phyloP scores from a whole-genome alignment of 371 early-diverging fungal species.

The Rhizomucor pusillus region DNA sequence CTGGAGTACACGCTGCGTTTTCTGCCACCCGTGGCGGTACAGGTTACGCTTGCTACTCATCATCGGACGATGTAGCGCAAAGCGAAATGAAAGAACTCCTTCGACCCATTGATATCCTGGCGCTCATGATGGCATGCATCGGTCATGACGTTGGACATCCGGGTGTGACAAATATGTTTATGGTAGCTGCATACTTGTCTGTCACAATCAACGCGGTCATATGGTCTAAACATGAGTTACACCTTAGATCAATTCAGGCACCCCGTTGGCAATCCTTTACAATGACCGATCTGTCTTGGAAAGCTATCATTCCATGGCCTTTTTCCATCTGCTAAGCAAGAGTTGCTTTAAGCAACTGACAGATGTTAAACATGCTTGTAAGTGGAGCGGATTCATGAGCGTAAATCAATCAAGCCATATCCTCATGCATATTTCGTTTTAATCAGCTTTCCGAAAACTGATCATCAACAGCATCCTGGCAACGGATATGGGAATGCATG shows the following conservation, averaged over 20 bases:
- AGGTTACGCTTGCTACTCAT: not conserved
- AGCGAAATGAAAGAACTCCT: constrained; percentile 45
- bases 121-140: constrained; percentile 72
- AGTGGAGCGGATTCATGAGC: constrained; percentile 6
- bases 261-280: constrained; percentile 87
- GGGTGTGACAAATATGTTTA: constrained; percentile 80
- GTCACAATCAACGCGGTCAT: not conserved
- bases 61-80: constrained; percentile 6
- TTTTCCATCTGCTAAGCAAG: constrained; percentile 75
- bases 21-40: not conserved
- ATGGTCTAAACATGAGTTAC: constrained; percentile 15
- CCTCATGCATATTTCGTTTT: not conserved
- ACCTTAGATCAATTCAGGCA: constrained; percentile 63
- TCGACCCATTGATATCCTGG: constrained; percentile 67
- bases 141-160: constrained; percentile 90
- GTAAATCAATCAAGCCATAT: no score
- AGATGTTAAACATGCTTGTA: constrained; percentile 37
- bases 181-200: constrained; percentile 38
- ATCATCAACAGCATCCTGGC: constrained; percentile 76
- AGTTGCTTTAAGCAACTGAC: constrained; percentile 57
- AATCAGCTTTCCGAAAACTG: constrained; percentile 63
- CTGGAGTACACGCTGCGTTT: not conserved
- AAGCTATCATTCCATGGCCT: constrained; percentile 88
- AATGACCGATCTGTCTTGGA: constrained; percentile 93
- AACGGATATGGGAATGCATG: constrained; percentile 85